phyloP scores from a whole-genome alignment of 139 green algal genomes.

The Gonium pectorale region DNA sequence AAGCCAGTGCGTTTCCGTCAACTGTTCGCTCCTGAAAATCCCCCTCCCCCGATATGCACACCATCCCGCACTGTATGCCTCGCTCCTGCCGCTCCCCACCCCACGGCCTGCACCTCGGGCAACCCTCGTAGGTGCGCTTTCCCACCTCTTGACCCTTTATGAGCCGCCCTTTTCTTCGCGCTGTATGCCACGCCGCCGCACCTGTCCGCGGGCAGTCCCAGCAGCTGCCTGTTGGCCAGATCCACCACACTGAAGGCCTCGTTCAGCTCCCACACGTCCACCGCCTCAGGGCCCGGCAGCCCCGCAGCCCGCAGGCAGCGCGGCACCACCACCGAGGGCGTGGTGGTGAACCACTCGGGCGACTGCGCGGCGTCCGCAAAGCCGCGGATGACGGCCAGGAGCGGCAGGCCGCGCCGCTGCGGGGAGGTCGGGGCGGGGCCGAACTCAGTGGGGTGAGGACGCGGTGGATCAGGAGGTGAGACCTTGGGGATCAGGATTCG shows the following conservation, averaged over 20 bases:
- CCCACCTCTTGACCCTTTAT: too few species aligned
- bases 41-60: too few species aligned
- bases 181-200: neutral
- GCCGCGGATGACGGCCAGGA: conserved; percentile 75
- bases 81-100: too few species aligned
- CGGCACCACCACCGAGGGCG: conserved; percentile 81
- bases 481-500: too few species aligned
- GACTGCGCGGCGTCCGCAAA: conserved; percentile 80
- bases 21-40: too few species aligned
- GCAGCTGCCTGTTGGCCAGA: conserved; percentile 57
- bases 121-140: too few species aligned
- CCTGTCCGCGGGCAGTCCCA: conserved; percentile 42
- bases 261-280: conserved; percentile 91
- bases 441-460: neutral
- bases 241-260: conserved; percentile 93
- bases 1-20: too few species aligned
- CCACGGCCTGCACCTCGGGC: too few species aligned
- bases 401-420: conserved; percentile 54
- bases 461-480: neutral
- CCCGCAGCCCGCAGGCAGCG: neutral
- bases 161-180: too few species aligned
- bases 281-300: conserved; percentile 32
- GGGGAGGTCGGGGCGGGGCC: neutral
- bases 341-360: conserved; percentile 85
- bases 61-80: too few species aligned